Evolutionary conservation across 1,284 basidiomycete genomes (phyloP).

Genomic region (Cutaneotrichosporon sp.): DNA sequence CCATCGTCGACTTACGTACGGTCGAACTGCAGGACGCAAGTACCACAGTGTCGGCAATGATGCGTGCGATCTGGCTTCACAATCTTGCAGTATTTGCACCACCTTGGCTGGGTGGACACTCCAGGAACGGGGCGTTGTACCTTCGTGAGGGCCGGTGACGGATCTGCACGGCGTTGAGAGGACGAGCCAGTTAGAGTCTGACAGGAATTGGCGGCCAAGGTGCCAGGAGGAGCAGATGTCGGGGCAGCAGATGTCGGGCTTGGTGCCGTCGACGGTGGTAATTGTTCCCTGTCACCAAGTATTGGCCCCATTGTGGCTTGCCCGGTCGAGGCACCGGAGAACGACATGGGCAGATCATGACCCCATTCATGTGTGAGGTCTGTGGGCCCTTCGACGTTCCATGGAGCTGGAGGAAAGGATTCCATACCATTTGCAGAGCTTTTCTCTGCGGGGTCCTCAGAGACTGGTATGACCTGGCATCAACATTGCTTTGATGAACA

Average conservation of each 20-base stretch:
- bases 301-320: not conserved
- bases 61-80: slow-evolving; percentile 45
- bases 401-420: not conserved
- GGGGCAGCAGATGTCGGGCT: too few species aligned
- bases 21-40: slow-evolving; percentile 43
- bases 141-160: too few species aligned
- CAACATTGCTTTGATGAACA: not conserved
- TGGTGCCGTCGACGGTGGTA: too few species aligned
- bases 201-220: too few species aligned
- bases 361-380: not conserved
- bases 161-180: not conserved
- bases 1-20: slow-evolving; percentile 12
- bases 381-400: too few species aligned
- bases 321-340: not conserved
- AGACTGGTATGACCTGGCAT: not conserved
- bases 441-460: not conserved
- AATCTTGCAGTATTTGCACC: slow-evolving; percentile 43
- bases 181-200: not conserved
- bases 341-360: not conserved
- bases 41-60: slow-evolving; percentile 48
- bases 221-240: too few species aligned
- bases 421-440: not conserved
- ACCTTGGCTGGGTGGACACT: slow-evolving; percentile 24
- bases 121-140: slow-evolving; percentile 30
- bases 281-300: too few species aligned